Conservation (phyloP, 1,284 basidiomycete species). For the Meripilus lineatus region DNA sequence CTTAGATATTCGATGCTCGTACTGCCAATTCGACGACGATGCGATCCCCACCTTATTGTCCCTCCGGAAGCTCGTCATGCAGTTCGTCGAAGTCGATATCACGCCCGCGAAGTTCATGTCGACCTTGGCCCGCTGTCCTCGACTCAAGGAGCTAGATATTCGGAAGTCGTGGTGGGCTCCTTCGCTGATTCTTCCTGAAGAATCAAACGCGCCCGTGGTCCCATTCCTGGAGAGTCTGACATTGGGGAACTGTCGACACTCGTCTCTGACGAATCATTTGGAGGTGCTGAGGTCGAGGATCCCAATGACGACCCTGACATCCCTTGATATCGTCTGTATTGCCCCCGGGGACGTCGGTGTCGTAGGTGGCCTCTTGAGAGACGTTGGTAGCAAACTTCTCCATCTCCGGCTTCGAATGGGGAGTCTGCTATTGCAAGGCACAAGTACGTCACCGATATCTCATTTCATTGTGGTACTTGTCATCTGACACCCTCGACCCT, state of each 20-base stretch:
- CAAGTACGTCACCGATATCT: not conserved
- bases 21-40: not conserved
- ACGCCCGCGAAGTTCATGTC: not conserved
- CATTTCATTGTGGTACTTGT: not conserved
- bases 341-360: not conserved
- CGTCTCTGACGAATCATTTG: not conserved
- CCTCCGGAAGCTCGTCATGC: not conserved
- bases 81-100: not conserved
- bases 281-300: not conserved
- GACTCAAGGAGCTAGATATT: not conserved
- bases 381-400: not conserved
- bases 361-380: not conserved
- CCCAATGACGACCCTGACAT: not conserved
- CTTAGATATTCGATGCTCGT: not conserved
- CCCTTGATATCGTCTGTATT: not conserved
- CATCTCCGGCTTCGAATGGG: not conserved
- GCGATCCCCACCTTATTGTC: not conserved
- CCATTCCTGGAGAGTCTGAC: not conserved
- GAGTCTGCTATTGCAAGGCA: not conserved
- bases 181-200: not conserved
- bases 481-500: not conserved
- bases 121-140: not conserved
- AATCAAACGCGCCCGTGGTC: not conserved
- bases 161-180: not conserved
- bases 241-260: not conserved